Evolutionary conservation across 2,329 filamentous ascomycete species (phyloP).

Genomic region (Colletotrichum navitas): DNA sequence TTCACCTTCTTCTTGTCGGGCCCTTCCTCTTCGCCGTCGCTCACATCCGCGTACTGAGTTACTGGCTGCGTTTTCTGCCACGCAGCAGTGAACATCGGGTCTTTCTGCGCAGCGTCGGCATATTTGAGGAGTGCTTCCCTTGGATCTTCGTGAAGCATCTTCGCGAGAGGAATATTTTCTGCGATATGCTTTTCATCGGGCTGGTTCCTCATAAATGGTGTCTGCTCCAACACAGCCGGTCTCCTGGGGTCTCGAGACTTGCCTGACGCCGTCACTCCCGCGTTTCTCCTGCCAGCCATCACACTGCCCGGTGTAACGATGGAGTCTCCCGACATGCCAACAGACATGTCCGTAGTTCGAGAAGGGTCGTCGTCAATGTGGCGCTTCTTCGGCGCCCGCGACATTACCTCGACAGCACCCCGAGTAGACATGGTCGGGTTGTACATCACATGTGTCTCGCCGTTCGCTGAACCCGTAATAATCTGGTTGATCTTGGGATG

Average conservation of each 20-base stretch:
- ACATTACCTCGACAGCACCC: conserved; percentile 91
- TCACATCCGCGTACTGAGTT: conserved; percentile 89
- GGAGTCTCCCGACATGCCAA: conserved; percentile 85
- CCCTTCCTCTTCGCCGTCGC: conserved; percentile 72
- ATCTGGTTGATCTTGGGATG: conserved; percentile 97
- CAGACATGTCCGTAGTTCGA: conserved; percentile 84
- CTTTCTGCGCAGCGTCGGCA: conserved; percentile 90
- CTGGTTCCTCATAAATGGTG: conserved; percentile 90
- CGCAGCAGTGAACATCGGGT: conserved; percentile 93
- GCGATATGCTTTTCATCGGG: conserved; percentile 92
- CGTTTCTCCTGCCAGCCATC: conserved; percentile 62
- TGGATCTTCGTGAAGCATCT: conserved; percentile 96
- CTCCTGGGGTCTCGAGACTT: conserved; percentile 82
- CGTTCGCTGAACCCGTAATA: conserved; percentile 91
- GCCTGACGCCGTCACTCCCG: conserved; percentile 83
- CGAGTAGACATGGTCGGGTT: conserved; percentile 84
- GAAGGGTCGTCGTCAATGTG: conserved; percentile 94
- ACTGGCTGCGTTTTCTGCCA: conserved; percentile 94
- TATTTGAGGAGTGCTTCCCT: conserved; percentile 95
- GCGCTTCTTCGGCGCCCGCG: conserved; percentile 91
- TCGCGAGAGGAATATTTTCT: conserved; percentile 88
- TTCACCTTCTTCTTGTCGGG: conserved; percentile 60
- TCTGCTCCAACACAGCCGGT: conserved; percentile 86
- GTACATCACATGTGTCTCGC: conserved; percentile 90
- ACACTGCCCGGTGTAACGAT: conserved; percentile 78